phyloP scores from a whole-genome alignment of 1,284 basidiomycete species.

The Boletus semigastroideus region DNA sequence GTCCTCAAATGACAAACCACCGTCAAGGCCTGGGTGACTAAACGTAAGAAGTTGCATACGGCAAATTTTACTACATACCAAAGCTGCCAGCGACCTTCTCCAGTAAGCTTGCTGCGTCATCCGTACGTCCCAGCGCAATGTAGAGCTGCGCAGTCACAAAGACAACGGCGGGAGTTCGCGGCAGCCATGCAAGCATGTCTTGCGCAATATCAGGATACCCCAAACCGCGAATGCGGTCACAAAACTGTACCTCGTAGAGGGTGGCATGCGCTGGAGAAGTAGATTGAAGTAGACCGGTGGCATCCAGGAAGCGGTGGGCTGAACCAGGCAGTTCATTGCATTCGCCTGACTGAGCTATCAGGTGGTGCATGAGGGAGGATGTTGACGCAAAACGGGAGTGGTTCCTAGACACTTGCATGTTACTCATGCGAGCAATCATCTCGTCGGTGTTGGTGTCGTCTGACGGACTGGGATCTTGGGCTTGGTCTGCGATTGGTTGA shows the following conservation, averaged over 20 bases:
- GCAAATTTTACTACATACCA: constrained; percentile 45
- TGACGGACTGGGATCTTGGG: constrained; percentile 28
- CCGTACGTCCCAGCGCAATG: constrained; percentile 68
- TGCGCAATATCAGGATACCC: constrained; percentile 64
- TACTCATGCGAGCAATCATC: constrained; percentile 61
- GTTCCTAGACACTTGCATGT: constrained; percentile 65
- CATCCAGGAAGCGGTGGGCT: constrained; percentile 68
- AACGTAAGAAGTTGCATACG: constrained; percentile 10
- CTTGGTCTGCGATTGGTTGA: constrained; percentile 54
- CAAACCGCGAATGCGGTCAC: constrained; percentile 63
- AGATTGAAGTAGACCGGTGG: constrained; percentile 62
- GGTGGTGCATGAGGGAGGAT: constrained; percentile 70
- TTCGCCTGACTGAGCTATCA: constrained; percentile 55
- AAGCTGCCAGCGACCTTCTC: constrained; percentile 78
- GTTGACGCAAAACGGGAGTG: constrained; percentile 49
- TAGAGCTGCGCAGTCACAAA: constrained; percentile 74
- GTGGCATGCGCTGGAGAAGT: constrained; percentile 64
- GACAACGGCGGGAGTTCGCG: constrained; percentile 69
- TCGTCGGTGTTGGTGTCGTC: constrained; percentile 53
- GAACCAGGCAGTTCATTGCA: constrained; percentile 49
- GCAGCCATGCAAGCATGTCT: constrained; percentile 72
- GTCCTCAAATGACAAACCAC: constrained; percentile 58
- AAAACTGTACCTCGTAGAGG: constrained; percentile 68
- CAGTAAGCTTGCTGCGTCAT: constrained; percentile 71
- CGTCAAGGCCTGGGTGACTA: constrained; percentile 47